Evolutionary conservation across 140 eudicot species (phyloP).

Genomic region (Bidens hawaiensis): DNA sequence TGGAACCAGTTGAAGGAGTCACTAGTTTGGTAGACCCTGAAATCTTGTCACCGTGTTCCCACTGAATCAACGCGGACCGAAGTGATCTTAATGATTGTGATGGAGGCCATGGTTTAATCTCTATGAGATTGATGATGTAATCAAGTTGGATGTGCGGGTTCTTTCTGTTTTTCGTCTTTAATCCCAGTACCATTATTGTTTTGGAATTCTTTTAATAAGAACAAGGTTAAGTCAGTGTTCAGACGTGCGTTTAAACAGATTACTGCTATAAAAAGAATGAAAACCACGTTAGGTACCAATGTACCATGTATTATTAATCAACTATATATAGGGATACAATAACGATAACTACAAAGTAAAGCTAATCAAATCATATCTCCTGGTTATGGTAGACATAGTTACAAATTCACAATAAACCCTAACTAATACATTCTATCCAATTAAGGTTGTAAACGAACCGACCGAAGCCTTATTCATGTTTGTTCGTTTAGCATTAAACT

Average conservation of each 20-base stretch:
- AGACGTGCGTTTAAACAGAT: neutral
- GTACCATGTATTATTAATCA: too few relatives aligned
- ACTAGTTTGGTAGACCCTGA: slow-evolving; percentile 68
- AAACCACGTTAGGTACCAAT: too few relatives aligned
- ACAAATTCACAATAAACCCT: too few relatives aligned
- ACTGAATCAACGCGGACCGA: slow-evolving; percentile 63
- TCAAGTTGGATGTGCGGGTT: slow-evolving; percentile 51
- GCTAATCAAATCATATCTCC: too few relatives aligned
- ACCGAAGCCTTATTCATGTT: too few relatives aligned
- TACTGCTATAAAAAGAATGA: too few relatives aligned
- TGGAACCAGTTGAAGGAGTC: slow-evolving; percentile 56
- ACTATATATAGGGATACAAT: too few relatives aligned
- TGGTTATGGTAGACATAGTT: too few relatives aligned
- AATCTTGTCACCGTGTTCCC: slow-evolving; percentile 66
- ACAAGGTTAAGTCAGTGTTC: neutral
- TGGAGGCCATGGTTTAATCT: slow-evolving; percentile 96
- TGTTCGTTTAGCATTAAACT: too few relatives aligned
- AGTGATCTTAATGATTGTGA: slow-evolving; percentile 68
- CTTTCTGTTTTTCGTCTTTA: slow-evolving; percentile 44
- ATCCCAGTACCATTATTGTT: slow-evolving; percentile 51
- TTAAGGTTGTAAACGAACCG: too few relatives aligned
- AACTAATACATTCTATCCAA: too few relatives aligned
- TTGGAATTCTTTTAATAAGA: neutral
- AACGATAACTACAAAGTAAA: too few relatives aligned
- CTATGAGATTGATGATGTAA: slow-evolving; percentile 57